Evolutionary conservation across 345 rosid species (phyloP), one percentile per base, ranked within the genome.

Genomic region (Aurinia saxatilis): DNA sequence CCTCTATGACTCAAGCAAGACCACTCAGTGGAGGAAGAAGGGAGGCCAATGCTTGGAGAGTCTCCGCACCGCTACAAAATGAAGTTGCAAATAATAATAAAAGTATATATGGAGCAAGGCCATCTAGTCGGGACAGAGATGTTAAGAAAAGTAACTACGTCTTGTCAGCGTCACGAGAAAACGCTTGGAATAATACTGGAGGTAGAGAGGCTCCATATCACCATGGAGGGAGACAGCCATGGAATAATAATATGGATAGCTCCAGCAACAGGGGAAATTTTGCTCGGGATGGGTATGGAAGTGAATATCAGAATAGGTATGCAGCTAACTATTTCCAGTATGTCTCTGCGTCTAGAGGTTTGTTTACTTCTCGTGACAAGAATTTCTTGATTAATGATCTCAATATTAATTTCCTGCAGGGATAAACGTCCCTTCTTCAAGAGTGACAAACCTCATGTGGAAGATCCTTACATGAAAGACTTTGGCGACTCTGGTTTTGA

Each of bases 41-140:
- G 70, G 93, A 84, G 66, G 82, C 82, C 37, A 84, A 73, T 72
- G 66, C 80, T 33, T 85, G 96, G 99, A 82, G 86, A 81, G 75
- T 67, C 61, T 78, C 87, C 59, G 66, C 86, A 40, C 78, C 82
- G 33, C 71, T 76, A 57, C 72, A 76, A 60, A 87, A 76, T 60
- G 99, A 79, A 60, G 64, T 56, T 75, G 80, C 77, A 53, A 72
- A 51, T 68, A 82, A 75, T 56, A 84, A 68, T 75, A 79, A 67
- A 36, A 60, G 37, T 64, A 50, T 18, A 45, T 39, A 75, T 72
- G 76, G 72, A 56, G 71, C 69, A 36, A 79, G 87, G 75, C 69
- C 78, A 15, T 72, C 78, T 58, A 71, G 75, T 69, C 23, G 73
- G 72, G 80, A 65, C 46, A 80, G 80, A 68, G 96, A 84, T 60